A percentile compares a stretch with the other conserved stretches of the same genome.
Evolutionary conservation across 2,329 filamentous ascomycete genomes (phyloP).

Genomic region (Xylariaceae sp.): DNA sequence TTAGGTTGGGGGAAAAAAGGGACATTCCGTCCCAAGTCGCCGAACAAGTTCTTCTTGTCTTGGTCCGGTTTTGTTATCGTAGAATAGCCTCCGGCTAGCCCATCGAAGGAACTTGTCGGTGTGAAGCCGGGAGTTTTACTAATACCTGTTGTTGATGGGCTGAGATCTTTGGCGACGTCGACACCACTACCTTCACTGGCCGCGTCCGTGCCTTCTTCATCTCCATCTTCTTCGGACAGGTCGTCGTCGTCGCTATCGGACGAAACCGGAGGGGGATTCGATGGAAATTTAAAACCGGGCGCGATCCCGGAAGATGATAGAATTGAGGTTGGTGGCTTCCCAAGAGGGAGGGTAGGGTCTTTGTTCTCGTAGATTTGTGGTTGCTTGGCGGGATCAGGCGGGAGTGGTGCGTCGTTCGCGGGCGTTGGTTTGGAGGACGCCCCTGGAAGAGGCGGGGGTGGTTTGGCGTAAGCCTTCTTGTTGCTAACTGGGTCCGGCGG

Average conservation of each 20-base stretch:
- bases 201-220: slow-evolving; percentile 43
- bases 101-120: slow-evolving; percentile 55
- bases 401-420: slow-evolving; percentile 33
- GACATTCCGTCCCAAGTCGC: slow-evolving; percentile 45
- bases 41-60: slow-evolving; percentile 46
- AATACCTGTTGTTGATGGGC: slow-evolving; percentile 42
- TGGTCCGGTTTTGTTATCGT: slow-evolving; percentile 42
- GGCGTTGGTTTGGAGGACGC: slow-evolving; percentile 15
- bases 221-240: slow-evolving; percentile 37
- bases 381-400: slow-evolving; percentile 33
- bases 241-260: slow-evolving; percentile 38
- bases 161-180: slow-evolving; percentile 61
- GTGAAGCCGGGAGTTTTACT: slow-evolving; percentile 48
- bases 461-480: slow-evolving; percentile 26
- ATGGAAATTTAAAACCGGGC: slow-evolving; percentile 27
- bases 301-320: slow-evolving; percentile 13
- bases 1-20: slow-evolving; percentile 52
- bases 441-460: slow-evolving; percentile 34
- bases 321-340: slow-evolving; percentile 6
- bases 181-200: slow-evolving; percentile 56
- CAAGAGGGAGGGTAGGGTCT: slow-evolving; percentile 19
- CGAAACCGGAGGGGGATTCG: slow-evolving; percentile 21
- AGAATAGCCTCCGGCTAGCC: slow-evolving; percentile 42
- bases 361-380: slow-evolving; percentile 27
- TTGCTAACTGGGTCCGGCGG: slow-evolving; percentile 35